Evolutionary conservation across 441 rosid species (phyloP), one percentile per base, ranked within the genome.

Genomic region (Francoa sonchifolia): DNA sequence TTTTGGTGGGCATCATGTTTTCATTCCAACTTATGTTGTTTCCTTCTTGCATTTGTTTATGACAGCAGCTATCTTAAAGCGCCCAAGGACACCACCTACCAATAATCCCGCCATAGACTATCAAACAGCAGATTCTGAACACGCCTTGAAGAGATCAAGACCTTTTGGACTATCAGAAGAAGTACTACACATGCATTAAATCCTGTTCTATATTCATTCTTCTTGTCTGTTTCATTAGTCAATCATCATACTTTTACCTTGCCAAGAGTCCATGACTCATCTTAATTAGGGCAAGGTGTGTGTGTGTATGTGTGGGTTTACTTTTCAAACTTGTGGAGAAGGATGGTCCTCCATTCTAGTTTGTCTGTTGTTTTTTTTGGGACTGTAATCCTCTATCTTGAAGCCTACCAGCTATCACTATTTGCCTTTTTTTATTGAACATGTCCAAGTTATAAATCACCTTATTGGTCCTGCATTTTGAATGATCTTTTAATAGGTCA

Each of bases 101-200:
- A 68, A 50, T 55, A 77, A 62, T 63, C 55, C 74, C 11, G 48
- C 72, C 39, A 52, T 76, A 60, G 88, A 82, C 53, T 78, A 78
- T 50, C 88, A 78, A 54, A 71, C 82, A 39, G 88, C 94, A 33
- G 94, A 78, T 47, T 78, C 88, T 55, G 88, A 82, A 45, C 76
- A 59, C 54, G 66, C 72, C 21, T 28, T 78, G 65, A 78, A 76
- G 72, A 78, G 88, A 59, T 14, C 88, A 35, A 64, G 88, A 44
- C 68, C 82, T 22, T 76, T 73, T 48, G 84, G 82, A 52, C 55
- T 76, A 26, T 36, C 79, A 8, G 94, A 82, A 27, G 85, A 82
- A 76, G 88, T 78, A 50, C 47, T 41, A 2, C 14, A 33, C 19
- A n/a, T n/a, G n/a, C n/a, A n/a, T n/a, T n/a, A n/a, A n/a, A n/a